phyloP scores from a whole-genome alignment of 2,329 filamentous ascomycete species.

The Fusarium bulbicola region DNA sequence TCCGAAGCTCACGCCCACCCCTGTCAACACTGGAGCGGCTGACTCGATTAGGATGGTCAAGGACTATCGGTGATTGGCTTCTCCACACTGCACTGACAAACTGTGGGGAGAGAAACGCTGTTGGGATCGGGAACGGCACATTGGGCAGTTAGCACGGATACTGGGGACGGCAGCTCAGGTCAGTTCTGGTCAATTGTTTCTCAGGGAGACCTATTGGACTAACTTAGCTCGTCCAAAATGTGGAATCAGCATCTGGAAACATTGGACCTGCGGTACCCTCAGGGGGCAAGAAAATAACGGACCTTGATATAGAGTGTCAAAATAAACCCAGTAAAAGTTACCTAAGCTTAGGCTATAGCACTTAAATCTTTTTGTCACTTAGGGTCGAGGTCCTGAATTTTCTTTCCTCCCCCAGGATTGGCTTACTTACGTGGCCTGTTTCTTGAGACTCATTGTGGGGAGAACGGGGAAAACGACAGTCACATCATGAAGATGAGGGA shows the following conservation, averaged over 20 bases:
- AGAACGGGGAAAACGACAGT: neutral
- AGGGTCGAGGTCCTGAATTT: too few species aligned
- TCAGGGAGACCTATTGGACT: neutral
- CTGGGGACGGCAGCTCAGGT: slow-evolving; percentile 27
- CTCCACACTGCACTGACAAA: slow-evolving; percentile 42
- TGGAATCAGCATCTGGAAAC: neutral
- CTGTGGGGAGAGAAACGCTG: slow-evolving; percentile 31
- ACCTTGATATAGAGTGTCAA: too few species aligned
- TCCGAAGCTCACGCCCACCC: slow-evolving; percentile 22
- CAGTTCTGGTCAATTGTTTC: slow-evolving; percentile 16
- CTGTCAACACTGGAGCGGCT: slow-evolving; percentile 7
- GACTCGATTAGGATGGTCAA: slow-evolving; percentile 32
- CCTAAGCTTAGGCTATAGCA: too few species aligned
- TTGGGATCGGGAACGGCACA: neutral
- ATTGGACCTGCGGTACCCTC: neutral
- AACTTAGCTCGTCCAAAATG: neutral
- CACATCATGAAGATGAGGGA: slow-evolving; percentile 17
- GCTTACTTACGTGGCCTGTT: neutral
- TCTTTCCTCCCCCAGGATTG: neutral
- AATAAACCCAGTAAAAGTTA: too few species aligned
- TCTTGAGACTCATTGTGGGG: slow-evolving; percentile 9
- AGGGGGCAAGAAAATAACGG: too few species aligned
- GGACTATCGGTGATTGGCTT: slow-evolving; percentile 35
- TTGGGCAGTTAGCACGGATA: slow-evolving; percentile 6
- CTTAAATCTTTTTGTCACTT: too few species aligned